Evolutionary conservation across 345 rosid species (phyloP), one percentile per base, ranked within the genome.

Genomic region (Schrenkiella parvula): DNA sequence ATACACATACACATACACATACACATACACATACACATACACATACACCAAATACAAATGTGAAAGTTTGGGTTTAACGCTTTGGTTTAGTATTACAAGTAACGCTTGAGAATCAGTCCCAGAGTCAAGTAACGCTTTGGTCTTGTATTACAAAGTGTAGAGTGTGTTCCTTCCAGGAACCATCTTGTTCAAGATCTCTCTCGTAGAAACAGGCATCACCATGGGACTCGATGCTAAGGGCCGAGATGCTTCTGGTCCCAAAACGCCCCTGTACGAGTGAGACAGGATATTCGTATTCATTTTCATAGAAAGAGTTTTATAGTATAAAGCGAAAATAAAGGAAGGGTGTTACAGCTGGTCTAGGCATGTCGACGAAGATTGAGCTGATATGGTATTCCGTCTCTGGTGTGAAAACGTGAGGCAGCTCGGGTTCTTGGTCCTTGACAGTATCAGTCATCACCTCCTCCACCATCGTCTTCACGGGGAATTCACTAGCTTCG

Each of bases 191-290:
- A 39, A 89, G 81, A 79, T 78, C 75, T 81, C 68, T 86, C 79
- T 89, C 92, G 32, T 77, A 78, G 54, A 90, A 85, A 53, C 66
- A 63, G 4, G 80, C 80, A 67, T 80, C 83, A 56, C 95, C 83
- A 46, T 41, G 75, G 12, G 83, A 57, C 72, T 73, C 82, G 72
- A 83, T 83, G 39, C 70, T 76, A 73, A 89, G 39, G 0, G 83
- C 85, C 0, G 89, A 82, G 43, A 71, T 89, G 81, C 91, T 91
- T 83, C 95, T 83, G 11, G 92, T 91, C 64, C 97, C 92, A 70
- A 81, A 84, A 28, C 69, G 80, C 22, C 95, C 92, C 95, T 87
- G 78, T 66, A 56, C 19, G 60, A 47, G 32, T 54, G 18, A 55
- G 67, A 14, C 8, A 25, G 56, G 34, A n/a, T 34, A 25, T 32